Evolutionary conservation across 2,329 filamentous ascomycete genomes (phyloP), one percentile per base, ranked within the genome.

Genomic region (Hypoxylon sp.): DNA sequence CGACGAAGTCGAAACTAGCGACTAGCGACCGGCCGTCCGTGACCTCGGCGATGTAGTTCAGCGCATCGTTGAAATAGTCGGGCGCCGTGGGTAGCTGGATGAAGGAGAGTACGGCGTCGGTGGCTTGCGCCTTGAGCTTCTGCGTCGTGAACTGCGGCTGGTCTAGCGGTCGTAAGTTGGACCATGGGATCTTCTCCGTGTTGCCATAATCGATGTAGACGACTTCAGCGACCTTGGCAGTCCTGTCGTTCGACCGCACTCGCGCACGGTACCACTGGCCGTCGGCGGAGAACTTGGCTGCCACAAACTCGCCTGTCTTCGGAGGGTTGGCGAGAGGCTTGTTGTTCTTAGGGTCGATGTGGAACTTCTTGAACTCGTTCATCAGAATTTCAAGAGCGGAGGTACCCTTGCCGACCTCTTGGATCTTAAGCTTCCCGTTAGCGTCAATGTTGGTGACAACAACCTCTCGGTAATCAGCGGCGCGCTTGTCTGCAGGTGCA

Each of bases 201-300:
- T 99, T 99, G 75, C 96, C 96, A 81, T 97, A 99, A 84, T 99
- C 96, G 70, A 99, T 89, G 82, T 97, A 99, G 50, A 97, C 84
- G 27, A 99, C 91, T 81, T 99, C 96, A 25, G 94, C 91, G 75
- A 92, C 90, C 86, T 96, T 94, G 76, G 91, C 91, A 7, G 95
- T 88, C 69, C 96, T 94, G 83, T 99, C 96, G 81, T 98, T 98
- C 78, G 95, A 90, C 69, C 95, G 91, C 69, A 99, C 90, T 69
- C 91, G 92, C 33, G 93, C 96, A 69, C 96, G 93, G 84, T 99
- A 99, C 95, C 95, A 99, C 74, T 96, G 90, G 66, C 91, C 89
- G 78, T 99, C 96, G 58, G 90, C 91, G 6, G 90, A 92, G 85
- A 98, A 99, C 79, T 93, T 92, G 76, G 95, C 95, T 1, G 95